Evolutionary conservation across 2,329 filamentous ascomycete species (phyloP).

Genomic region (Cladophialophora bantiana): DNA sequence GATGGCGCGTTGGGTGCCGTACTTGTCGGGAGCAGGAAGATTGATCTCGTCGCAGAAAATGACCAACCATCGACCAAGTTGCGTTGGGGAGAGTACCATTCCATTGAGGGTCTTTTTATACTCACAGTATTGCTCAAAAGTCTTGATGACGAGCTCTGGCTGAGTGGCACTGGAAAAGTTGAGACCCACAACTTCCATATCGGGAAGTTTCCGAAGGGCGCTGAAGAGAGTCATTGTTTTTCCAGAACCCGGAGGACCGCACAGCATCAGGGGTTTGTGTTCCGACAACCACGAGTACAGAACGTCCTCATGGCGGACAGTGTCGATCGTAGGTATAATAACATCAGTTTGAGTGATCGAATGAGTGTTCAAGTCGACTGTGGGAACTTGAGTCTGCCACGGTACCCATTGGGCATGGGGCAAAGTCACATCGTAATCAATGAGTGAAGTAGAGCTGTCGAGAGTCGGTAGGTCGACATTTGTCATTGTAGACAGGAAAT

Average conservation of each 20-base stretch:
- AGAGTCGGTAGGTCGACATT: constrained; percentile 85
- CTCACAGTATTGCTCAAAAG: constrained; percentile 98
- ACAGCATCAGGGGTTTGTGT: constrained; percentile 95
- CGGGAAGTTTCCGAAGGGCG: constrained; percentile 91
- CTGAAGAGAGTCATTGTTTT: constrained; percentile 99
- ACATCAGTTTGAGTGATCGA: constrained; percentile 98
- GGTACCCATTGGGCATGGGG: constrained; percentile 87
- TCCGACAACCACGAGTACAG: constrained; percentile 99
- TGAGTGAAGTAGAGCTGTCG: constrained; percentile 80
- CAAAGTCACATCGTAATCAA: constrained; percentile 91
- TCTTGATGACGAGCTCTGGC: constrained; percentile 96
- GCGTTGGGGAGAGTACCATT: constrained; percentile 91
- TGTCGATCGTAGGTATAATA: constrained; percentile 97
- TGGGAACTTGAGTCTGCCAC: constrained; percentile 95
- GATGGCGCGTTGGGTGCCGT: constrained; percentile 95
- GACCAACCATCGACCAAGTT: constrained; percentile 97
- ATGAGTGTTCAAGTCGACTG: constrained; percentile 96
- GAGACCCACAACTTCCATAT: constrained; percentile 98
- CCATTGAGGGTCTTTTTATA: constrained; percentile 99
- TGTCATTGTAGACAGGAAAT: constrained; percentile 80
- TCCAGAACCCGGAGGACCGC: constrained; percentile 95
- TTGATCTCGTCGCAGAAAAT: constrained; percentile 99
- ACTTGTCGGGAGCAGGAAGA: constrained; percentile 94
- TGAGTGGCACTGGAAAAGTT: constrained; percentile 99
- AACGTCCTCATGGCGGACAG: constrained; percentile 97